A percentile compares a stretch with the other conserved stretches of the same genome.
These are phyloP conservation scores for Stenocarpella maydis DNA, from an alignment of 2,329 filamentous ascomycete species.

Conservation along the genomic window DNA sequence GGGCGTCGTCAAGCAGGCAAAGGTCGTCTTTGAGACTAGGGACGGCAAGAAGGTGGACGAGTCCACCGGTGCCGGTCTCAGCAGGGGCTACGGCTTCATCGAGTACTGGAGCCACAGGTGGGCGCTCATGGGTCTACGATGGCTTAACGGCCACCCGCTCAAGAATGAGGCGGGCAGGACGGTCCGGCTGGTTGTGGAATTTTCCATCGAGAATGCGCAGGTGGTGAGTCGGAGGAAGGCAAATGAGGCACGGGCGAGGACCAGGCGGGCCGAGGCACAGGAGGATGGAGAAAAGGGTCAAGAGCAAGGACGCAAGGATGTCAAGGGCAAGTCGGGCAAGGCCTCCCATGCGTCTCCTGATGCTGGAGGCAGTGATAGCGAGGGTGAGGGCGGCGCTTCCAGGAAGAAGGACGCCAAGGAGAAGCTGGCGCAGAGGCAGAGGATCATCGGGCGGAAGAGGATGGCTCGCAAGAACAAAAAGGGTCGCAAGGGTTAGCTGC, in stretches of 20 bases:
- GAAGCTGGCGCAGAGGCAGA: slow-evolving; percentile 63
- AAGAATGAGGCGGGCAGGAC: slow-evolving; percentile 75
- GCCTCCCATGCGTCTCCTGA: slow-evolving; percentile 38
- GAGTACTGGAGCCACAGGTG: slow-evolving; percentile 94
- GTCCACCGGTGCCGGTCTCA: slow-evolving; percentile 78
- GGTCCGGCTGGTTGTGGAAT: slow-evolving; percentile 92
- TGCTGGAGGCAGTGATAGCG: not conserved
- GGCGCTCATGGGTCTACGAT: slow-evolving; percentile 93
- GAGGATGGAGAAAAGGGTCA: slow-evolving; percentile 29
- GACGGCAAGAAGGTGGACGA: slow-evolving; percentile 87
- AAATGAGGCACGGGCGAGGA: slow-evolving; percentile 57
- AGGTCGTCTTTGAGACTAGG: slow-evolving; percentile 89
- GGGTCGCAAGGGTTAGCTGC: slow-evolving; percentile 28
- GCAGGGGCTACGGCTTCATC: slow-evolving; percentile 95
- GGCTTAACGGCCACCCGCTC: slow-evolving; percentile 81
- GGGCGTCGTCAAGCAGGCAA: slow-evolving; percentile 88
- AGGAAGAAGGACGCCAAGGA: slow-evolving; percentile 42
- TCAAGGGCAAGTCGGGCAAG: slow-evolving; percentile 37
- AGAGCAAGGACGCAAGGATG: slow-evolving; percentile 43
- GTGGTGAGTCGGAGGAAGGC: slow-evolving; percentile 83
- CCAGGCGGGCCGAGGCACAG: slow-evolving; percentile 27
- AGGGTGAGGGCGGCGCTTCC: slow-evolving; percentile 8
- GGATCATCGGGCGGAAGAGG: slow-evolving; percentile 86
- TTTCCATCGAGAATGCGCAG: slow-evolving; percentile 97
- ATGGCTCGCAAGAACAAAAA: slow-evolving; percentile 76